Evolutionary conservation across 345 rosid species (phyloP).

Genomic region (Pistacia vera): DNA sequence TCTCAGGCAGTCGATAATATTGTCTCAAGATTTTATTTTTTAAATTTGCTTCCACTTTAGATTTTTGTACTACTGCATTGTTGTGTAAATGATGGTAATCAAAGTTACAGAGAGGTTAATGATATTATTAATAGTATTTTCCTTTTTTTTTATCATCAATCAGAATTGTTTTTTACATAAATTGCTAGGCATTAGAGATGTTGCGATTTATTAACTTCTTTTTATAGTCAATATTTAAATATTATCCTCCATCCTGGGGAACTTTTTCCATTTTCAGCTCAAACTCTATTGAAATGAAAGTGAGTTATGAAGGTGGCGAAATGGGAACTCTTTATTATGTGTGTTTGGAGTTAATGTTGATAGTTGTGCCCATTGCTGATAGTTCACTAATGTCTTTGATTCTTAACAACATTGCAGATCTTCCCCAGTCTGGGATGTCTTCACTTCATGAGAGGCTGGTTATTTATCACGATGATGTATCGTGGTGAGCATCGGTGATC

Average conservation of each 20-base stretch:
- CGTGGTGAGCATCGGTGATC: conserved; percentile 35
- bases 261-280: background rate
- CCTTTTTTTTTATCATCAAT: too few relatives aligned
- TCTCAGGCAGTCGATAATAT: too few relatives aligned
- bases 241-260: too few relatives aligned
- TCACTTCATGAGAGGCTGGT: conserved; percentile 51
- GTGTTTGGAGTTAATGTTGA: background rate
- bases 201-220: background rate
- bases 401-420: conserved; percentile 33
- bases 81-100: too few relatives aligned
- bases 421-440: conserved; percentile 42
- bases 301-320: background rate
- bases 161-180: background rate
- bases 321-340: background rate
- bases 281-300: background rate
- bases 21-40: too few relatives aligned
- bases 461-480: conserved; percentile 64
- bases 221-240: too few relatives aligned
- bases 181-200: background rate
- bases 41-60: too few relatives aligned
- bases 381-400: background rate
- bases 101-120: too few relatives aligned
- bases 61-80: too few relatives aligned
- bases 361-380: background rate
- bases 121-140: too few relatives aligned